Conservation (phyloP, 2,329 filamentous ascomycete species). For the Sclerotinia spermophila region DNA sequence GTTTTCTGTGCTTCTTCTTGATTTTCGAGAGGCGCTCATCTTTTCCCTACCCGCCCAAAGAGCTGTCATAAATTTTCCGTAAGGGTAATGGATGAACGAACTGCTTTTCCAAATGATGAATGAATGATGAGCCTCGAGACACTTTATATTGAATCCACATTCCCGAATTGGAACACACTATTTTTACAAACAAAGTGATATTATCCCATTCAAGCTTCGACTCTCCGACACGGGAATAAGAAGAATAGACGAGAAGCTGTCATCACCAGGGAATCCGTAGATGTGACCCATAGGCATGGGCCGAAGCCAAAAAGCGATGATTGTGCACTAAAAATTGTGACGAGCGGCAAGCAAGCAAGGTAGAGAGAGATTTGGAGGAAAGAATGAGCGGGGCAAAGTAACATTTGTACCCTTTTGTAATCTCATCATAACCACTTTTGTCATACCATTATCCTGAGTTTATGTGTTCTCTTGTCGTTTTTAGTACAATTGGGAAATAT, state of each 20-base stretch:
- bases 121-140: not conserved
- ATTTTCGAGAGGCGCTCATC: conserved; percentile 7
- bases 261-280: not conserved
- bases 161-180: not conserved
- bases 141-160: not conserved
- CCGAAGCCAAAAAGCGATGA: conserved; percentile 17
- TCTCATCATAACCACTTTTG: conserved; percentile 1
- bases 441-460: not conserved
- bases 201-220: not conserved
- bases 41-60: not conserved
- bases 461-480: not conserved
- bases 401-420: not conserved
- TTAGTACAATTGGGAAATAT: not conserved
- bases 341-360: conserved; percentile 10
- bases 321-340: conserved; percentile 6
- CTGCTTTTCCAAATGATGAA: not conserved
- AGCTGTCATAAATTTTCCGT: not conserved
- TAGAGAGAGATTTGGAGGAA: not conserved
- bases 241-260: not conserved
- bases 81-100: not conserved
- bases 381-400: not conserved
- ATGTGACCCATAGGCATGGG: conserved; percentile 15
- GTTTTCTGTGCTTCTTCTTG: conserved; percentile 2
- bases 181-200: not conserved
- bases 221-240: not conserved